phyloP scores from a whole-genome alignment of 208 protist species.

The Trypanosoma avium region DNA sequence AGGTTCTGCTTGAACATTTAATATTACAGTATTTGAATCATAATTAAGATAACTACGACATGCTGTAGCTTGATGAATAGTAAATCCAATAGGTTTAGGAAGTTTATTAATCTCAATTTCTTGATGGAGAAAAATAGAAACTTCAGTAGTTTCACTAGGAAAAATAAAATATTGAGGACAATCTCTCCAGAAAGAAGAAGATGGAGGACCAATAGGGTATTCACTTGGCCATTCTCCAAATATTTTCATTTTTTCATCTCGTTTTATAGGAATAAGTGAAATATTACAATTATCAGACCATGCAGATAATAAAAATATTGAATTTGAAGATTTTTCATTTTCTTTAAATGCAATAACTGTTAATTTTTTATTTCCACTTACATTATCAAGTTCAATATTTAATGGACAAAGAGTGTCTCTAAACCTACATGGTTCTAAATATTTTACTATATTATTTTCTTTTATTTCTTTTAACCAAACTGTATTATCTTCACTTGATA shows the following conservation, averaged over 20 bases:
- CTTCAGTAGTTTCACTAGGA: slow-evolving; percentile 57
- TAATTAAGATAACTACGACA: slow-evolving; percentile 75
- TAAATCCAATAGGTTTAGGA: slow-evolving; percentile 61
- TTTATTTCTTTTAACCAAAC: slow-evolving; percentile 37
- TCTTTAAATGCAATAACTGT: slow-evolving; percentile 30
- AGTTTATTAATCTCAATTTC: slow-evolving; percentile 5
- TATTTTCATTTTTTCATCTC: slow-evolving; percentile 38
- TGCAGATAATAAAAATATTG: slow-evolving; percentile 24
- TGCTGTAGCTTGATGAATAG: slow-evolving; percentile 52
- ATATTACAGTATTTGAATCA: slow-evolving; percentile 54
- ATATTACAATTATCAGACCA: slow-evolving; percentile 37
- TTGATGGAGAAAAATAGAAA: slow-evolving; percentile 53
- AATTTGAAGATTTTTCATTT: slow-evolving; percentile 14
- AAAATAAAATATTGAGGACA: slow-evolving; percentile 88
- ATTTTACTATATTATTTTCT: slow-evolving; percentile 37
- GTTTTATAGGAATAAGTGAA: slow-evolving; percentile 28
- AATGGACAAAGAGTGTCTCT: slow-evolving; percentile 25
- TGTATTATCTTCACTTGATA: slow-evolving; percentile 56
- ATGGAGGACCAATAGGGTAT: slow-evolving; percentile 51
- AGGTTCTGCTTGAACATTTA: slow-evolving; percentile 19
- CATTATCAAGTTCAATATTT: slow-evolving; percentile 19
- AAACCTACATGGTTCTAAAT: slow-evolving; percentile 23
- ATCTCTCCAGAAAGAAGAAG: slow-evolving; percentile 68
- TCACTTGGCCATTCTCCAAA: slow-evolving; percentile 52
- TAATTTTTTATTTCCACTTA: slow-evolving; percentile 19